Evolutionary conservation across 1,284 basidiomycete genomes (phyloP), one percentile per base, ranked within the genome.

Genomic region (Anthracocystis panici-leucophaei): DNA sequence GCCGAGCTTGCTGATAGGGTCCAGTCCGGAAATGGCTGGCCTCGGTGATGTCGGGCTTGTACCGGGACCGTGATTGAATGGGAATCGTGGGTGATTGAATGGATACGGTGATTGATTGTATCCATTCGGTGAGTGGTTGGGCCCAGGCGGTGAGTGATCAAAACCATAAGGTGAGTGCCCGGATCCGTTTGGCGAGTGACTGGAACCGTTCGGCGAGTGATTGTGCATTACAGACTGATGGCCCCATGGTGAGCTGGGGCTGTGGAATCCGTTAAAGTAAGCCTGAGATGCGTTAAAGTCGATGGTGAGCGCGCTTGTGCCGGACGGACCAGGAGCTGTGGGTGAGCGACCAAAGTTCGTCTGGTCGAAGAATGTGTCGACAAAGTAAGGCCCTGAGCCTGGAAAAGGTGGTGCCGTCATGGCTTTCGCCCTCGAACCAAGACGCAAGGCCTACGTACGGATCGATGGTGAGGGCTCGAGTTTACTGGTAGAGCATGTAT

Each of bases 1-100:
- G 5, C 62, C 63, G 11, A 71, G 62, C 31, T 65, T 62, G 51
- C 63, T 71, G 54, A 71, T 60, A 5, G 68, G 68, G 53, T 71
- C 68, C 5, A 54, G n/a, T 1, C 63, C 62, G 14, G 68, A 71
- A 0, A 65, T 25, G 14, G 58, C 50, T 10, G 55, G 23, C 11
- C 46, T 51, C 10, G 65, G 41, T 7, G 56, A 46, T 27, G 25
- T 52, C 5, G 44, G 9, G n/a, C 18, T 25, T 31, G 56, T n/a
- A 20, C 23, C 5, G 31, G 9, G 35, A 18, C 20, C 42, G 12
- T 31, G 25, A 5, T 33, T 12, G 33, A 33, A 33, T 9, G 33
- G 8, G 10, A 33, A 33, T 33, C 8, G 33, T 33, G 33, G 33
- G 33, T 33, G 33, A 12, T 33, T 33, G 33, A 11, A 11, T 33